Evolutionary conservation across 345 rosid species (phyloP), one percentile per base, ranked within the genome.

Genomic region (Kandelia obovata): DNA sequence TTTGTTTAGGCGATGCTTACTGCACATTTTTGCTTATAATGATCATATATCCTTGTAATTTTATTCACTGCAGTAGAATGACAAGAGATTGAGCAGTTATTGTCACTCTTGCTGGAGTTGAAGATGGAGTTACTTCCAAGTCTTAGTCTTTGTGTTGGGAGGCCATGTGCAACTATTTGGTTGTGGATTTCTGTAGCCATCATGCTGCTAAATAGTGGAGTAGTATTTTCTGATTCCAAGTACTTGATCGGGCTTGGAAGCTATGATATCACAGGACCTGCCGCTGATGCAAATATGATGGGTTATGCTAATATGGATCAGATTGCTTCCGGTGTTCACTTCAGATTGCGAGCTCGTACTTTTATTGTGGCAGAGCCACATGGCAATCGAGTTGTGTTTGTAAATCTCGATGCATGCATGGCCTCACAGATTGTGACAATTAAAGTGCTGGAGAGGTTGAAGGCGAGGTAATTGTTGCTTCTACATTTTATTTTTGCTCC

Each of bases 221-320:
- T 60, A 31, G 78, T 75, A 30, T 66, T 64, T 37, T 80, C 95
- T 8, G 78, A 58, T 72, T 89, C 89, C 62, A 79, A 81, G 63
- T 91, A 94, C 79, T 78, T 91, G 81, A 78, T 88, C 61, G 98
- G 98, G 19, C 75, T 94, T 19, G 97, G 98, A 67, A 94, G 92
- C 85, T 91, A 91, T 70, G 98, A 94, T 85, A 91, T 94, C 49
- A 89, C 95, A 19, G 95, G 97, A 53, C 98, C 97, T 1, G 98
- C 96, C 0, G 97, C 97, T 31, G 96, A 94, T 82, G 98, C 91
- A 1, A 94, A 91, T 66, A 86, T 94, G 97, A 94, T 94, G 98
- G 98, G 97, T 27, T 94, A 88, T 69, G 95, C 98, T 26, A 86
- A 86, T 68, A 79, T 80, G 59, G 96, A 87, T 55, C 98, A 94